Base-by-base conservation (phyloP, 139 green algal species). In the Monoraphidium neglectum region DNA sequence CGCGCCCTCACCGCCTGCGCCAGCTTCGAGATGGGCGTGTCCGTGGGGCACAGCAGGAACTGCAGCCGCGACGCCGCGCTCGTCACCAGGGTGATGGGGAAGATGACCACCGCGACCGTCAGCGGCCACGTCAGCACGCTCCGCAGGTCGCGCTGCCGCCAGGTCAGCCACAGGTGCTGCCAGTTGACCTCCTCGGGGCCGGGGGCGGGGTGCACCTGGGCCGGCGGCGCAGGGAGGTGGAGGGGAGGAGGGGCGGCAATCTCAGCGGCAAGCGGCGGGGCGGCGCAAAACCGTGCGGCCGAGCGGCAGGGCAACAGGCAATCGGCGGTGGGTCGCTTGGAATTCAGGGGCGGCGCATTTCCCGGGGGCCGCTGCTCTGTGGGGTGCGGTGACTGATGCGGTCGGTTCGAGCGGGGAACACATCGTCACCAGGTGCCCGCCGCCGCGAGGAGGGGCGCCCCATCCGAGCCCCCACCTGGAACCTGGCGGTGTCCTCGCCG, bases 151-250 rank as follows among this genome's bases (percentile, higher is more conserved):
- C 90, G 82, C 68, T 81, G 32, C 51, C 70, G 69, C 73, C 81
- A 91, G 47, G 49, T 77, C 64, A 83, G 78, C 82, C 86, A 90
- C 49, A 83, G 67, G 56, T 80, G 75, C 75, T 74, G 75, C 86
- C 87, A 91, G 77, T 91, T 91, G 47, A 93, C 84, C 74, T 93
- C 88, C 71, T 93, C 88, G 36, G 88, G 88, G 1, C 88, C 88
- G n/a, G 88, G 88, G 6, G 87, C 87, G 18, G 83, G 64, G n/a
- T 89, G 80, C 2, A 86, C 77, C 76, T 87, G 78, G 4, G 49
- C 8, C 37, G 33, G 21, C 26, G 26, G 12, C 23, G 40, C 15
- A 64, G 18, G 5, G 43, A 12, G 43, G 43, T 21, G 43, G 8
- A 12, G 43, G 43, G 8, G 8, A 12, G 43, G 8, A n/a, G n/a